phyloP scores from a whole-genome alignment of 495 filamentous ascomycete genomes.

The Hypoxylon perforatum region DNA sequence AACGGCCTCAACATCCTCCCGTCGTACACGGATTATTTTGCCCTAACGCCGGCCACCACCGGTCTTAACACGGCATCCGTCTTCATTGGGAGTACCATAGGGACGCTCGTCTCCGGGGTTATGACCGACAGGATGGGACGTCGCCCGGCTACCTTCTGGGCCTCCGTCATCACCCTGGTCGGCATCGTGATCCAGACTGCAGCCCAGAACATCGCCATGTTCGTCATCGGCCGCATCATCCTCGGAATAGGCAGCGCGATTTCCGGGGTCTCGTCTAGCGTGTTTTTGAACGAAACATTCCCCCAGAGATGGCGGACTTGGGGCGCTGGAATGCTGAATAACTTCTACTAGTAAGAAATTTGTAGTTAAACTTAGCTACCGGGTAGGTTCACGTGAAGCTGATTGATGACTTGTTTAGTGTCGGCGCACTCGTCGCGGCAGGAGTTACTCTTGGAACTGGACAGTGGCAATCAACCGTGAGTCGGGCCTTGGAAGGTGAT shows the following conservation, averaged over 20 bases:
- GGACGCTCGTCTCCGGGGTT: conserved; percentile 50
- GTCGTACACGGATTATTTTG: conserved; percentile 62
- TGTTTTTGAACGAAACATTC: conserved; percentile 59
- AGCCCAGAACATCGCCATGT: conserved; percentile 62
- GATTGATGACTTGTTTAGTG: conserved; percentile 20
- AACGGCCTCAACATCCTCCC: conserved; percentile 65
- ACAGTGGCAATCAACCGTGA: conserved; percentile 55
- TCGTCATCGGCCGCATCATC: conserved; percentile 56
- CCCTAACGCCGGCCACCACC: conserved; percentile 54
- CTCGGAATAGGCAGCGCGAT: conserved; percentile 56
- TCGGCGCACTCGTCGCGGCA: conserved; percentile 60
- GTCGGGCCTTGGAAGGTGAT: conserved; percentile 3
- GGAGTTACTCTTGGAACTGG: conserved; percentile 65
- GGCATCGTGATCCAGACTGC: conserved; percentile 60
- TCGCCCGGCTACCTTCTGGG: conserved; percentile 58
- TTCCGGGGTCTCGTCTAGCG: conserved; percentile 52
- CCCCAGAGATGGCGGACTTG: conserved; percentile 57
- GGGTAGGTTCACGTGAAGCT: neutral
- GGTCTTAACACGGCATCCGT: conserved; percentile 61
- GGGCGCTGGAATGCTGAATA: conserved; percentile 59
- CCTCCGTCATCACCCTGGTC: conserved; percentile 54
- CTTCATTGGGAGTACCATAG: conserved; percentile 57
- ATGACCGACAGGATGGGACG: conserved; percentile 57
- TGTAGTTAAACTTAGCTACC: neutral
- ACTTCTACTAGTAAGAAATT: conserved; percentile 61